phyloP scores from a whole-genome alignment of 805 yeast species.

The Saccharomycopsis oosterbeekiorum region DNA sequence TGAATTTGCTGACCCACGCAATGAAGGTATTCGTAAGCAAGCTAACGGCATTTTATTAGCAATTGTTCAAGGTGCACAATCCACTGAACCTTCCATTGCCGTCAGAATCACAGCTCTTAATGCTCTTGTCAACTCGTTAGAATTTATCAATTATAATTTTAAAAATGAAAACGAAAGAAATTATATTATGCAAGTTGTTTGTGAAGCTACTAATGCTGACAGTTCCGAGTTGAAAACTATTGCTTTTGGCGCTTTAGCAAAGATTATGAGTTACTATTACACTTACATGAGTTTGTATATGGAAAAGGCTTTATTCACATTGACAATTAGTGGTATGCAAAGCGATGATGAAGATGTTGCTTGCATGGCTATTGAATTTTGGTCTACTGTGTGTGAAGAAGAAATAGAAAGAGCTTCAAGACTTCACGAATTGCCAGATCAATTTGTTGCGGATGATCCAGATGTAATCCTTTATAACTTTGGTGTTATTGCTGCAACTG shows the following conservation, averaged over 20 bases:
- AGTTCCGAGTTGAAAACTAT: conserved; percentile 80
- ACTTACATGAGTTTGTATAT: conserved; percentile 85
- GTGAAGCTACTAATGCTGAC: conserved; percentile 94
- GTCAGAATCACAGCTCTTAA: conserved; percentile 87
- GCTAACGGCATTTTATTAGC: conserved; percentile 91
- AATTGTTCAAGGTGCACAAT: conserved; percentile 91
- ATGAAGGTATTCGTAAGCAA: conserved; percentile 68
- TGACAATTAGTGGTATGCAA: conserved; percentile 89
- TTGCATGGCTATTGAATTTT: conserved; percentile 97
- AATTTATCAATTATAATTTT: conserved; percentile 80
- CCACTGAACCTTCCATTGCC: conserved; percentile 58
- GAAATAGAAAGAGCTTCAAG: conserved; percentile 74
- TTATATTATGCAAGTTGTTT: conserved; percentile 96
- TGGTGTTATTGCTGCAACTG: conserved; percentile 73
- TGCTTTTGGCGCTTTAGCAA: conserved; percentile 91
- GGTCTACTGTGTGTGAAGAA: conserved; percentile 99
- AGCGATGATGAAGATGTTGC: conserved; percentile 76
- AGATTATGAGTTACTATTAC: conserved; percentile 85
- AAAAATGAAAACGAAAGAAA: conserved; percentile 91
- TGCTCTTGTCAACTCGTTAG: conserved; percentile 85
- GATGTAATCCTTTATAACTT: conserved; percentile 60
- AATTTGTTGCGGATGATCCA: conserved; percentile 26
- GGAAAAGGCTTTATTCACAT: conserved; percentile 91
- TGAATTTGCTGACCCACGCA: conserved; percentile 81
- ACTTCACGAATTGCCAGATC: conserved; percentile 48